Evolutionary conservation across 129 eudicot genomes (phyloP), one percentile per base, ranked within the genome.

Genomic region (Flaveria brownii): DNA sequence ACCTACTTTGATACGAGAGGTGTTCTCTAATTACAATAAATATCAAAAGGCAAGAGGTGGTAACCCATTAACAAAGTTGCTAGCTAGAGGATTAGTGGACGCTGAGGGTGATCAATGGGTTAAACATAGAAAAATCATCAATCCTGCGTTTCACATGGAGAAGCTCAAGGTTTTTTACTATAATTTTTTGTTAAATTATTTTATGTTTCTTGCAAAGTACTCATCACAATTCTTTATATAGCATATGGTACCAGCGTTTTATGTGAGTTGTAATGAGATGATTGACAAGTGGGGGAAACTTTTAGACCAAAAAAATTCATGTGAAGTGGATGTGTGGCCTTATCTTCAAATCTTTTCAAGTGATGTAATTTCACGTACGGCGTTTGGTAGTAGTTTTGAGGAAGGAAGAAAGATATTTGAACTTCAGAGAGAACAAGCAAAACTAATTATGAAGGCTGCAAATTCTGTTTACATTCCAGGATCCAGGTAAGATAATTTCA

Each of bases 201-300:
- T 2, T 59, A 11, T 3, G 14, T 49, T 12, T 2, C 17, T 49
- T 49, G 54, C 4, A 49, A 12, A 4, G n/a, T n/a, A n/a, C n/a
- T 13, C n/a, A 49, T 49, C 5, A 11, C 3, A 23, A 3, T 26
- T 26, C 3, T 28, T 50, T 17, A 14, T 71, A 23, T 30, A 71
- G 75, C 75, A 73, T 56, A 73, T 73, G 77, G 20, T 73, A 23
- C 77, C 77, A 8, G 77, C 68, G 11, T 52, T 56, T 18, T 33
- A 18, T 73, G 49, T 73, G 39, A 51, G 77, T 20, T 73, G 77
- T 17, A 61, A 39, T 25, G 67, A 61, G 18, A 61, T 61, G 67
- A 61, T 61, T n/a, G 39, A 61, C 1, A 61, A 61, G 1, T 26
- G 67, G 67, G 41, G 12, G 41, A 26, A 25, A 12, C 13, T 61